Evolutionary conservation across 2,329 filamentous ascomycete genomes (phyloP).

Genomic region (Fusarium sarcochroum): DNA sequence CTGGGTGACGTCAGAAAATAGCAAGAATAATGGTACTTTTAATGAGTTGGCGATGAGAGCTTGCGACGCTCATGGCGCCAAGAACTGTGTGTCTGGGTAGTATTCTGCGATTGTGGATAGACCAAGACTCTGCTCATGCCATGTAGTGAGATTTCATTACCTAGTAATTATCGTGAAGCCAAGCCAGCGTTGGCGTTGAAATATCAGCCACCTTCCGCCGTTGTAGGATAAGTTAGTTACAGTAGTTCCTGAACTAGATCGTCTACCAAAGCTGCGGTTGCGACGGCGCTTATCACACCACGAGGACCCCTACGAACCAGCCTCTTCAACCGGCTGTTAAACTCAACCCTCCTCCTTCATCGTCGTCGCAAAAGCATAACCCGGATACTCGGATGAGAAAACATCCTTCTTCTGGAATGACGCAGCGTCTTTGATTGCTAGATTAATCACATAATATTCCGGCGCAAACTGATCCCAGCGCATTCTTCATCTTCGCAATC

Average conservation of each 20-base stretch:
- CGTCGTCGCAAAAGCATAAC: slow-evolving; percentile 1
- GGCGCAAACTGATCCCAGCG: slow-evolving; percentile 25
- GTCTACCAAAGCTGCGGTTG: slow-evolving; percentile 22
- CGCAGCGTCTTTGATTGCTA: slow-evolving; percentile 4
- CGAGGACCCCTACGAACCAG: slow-evolving; percentile 32
- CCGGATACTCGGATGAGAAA: slow-evolving; percentile 11
- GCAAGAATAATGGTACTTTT: slow-evolving; percentile 13
- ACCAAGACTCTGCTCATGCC: slow-evolving; percentile 19
- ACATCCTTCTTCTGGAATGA: slow-evolving; percentile 3
- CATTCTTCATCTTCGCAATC: slow-evolving; percentile 9
- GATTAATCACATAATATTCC: slow-evolving; percentile 1
- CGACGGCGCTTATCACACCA: slow-evolving; percentile 45
- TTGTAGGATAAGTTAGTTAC: too few species aligned
- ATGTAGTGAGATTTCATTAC: slow-evolving; percentile 14
- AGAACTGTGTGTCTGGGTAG: slow-evolving; percentile 19
- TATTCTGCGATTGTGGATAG: slow-evolving; percentile 30
- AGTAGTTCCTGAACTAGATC: slow-evolving; percentile 9
- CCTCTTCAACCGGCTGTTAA: slow-evolving; percentile 25
- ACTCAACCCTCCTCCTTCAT: slow-evolving; percentile 21
- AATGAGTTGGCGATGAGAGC: slow-evolving; percentile 35
- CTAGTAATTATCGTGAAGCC: slow-evolving; percentile 1
- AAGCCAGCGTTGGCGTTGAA: slow-evolving; percentile 10
- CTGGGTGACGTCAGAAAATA: slow-evolving; percentile 44
- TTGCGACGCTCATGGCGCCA: slow-evolving; percentile 42
- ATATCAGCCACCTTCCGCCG: slow-evolving; percentile 41